These are phyloP conservation scores for Aegilops sharonensis DNA, from an alignment of 176 grass and related monocot species.

Conservation along the genomic window DNA sequence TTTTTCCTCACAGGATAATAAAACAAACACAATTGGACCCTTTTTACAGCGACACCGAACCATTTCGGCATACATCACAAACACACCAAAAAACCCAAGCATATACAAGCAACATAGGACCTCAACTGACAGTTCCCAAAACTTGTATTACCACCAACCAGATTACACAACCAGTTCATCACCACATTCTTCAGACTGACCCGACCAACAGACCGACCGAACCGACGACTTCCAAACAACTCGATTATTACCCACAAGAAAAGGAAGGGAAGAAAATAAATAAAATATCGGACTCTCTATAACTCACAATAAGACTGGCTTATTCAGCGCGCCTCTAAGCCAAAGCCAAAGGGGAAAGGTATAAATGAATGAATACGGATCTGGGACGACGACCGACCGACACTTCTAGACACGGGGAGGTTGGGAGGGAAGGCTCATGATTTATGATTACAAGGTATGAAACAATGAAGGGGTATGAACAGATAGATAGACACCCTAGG, in stretches of 20 bases:
- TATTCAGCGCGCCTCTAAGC: constrained; percentile 54
- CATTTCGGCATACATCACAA: neutral
- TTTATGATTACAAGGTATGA: constrained; percentile 58
- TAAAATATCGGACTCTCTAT: constrained; percentile 43
- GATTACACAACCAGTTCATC: constrained; percentile 44
- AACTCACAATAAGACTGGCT: constrained; percentile 51
- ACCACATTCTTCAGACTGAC: neutral
- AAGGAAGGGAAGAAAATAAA: neutral
- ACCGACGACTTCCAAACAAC: constrained; percentile 11
- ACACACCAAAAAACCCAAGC: neutral
- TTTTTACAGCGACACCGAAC: neutral
- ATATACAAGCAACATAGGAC: neutral
- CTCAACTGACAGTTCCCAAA: neutral
- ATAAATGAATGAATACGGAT: constrained; percentile 82
- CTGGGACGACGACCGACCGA: constrained; percentile 18
- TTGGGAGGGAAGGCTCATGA: neutral
- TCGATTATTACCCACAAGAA: constrained; percentile 46
- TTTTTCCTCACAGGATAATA: too few species aligned
- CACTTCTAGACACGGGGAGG: constrained; percentile 26
- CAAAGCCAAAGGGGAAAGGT: constrained; percentile 24
- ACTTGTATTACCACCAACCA: constrained; percentile 52
- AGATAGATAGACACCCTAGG: constrained; percentile 18
- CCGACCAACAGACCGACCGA: neutral
- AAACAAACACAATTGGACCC: neutral
- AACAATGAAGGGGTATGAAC: constrained; percentile 59